These are phyloP conservation scores for Brassica juncea DNA, from an alignment of 345 rosid genomes.

Conservation along the genomic window DNA sequence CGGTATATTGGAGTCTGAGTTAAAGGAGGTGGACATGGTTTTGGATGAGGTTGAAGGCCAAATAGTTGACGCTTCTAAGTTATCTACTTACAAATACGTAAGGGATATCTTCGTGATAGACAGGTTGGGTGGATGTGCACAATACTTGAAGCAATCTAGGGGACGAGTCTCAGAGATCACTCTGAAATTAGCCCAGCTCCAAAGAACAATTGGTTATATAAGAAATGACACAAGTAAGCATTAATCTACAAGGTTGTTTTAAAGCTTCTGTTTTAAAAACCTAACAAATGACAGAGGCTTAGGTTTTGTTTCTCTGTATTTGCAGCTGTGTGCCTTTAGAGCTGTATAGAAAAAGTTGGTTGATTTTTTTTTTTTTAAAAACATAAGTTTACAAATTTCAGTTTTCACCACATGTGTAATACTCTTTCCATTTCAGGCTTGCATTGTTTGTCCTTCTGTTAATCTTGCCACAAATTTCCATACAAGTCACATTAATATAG, in stretches of 20 bases:
- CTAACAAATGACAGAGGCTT: no score
- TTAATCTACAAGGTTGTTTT: not conserved
- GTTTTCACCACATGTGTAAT: no score
- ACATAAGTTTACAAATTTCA: no score
- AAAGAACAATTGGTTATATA: conserved; percentile 52
- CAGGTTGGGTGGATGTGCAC: conserved; percentile 57
- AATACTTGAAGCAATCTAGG: conserved; percentile 60
- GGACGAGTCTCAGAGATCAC: conserved; percentile 65
- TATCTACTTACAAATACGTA: conserved; percentile 59
- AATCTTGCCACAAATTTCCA: no score
- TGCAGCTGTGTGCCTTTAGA: no score
- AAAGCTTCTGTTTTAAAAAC: no score
- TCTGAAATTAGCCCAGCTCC: conserved; percentile 61
- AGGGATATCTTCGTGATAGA: conserved; percentile 46
- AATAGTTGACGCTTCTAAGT: conserved; percentile 61
- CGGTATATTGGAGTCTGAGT: conserved; percentile 75
- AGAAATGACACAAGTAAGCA: conserved; percentile 54
- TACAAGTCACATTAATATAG: no score
- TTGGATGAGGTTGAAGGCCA: conserved; percentile 58
- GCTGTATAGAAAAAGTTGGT: no score
- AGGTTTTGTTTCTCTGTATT: no score
- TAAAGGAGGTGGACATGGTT: conserved; percentile 71
- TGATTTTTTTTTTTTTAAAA: no score
- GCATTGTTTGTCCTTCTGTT: no score
- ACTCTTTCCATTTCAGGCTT: no score